Evolutionary conservation across 768 basidiomycete species (phyloP), one percentile per base, ranked within the genome.

Genomic region (Tulasnella sp.): DNA sequence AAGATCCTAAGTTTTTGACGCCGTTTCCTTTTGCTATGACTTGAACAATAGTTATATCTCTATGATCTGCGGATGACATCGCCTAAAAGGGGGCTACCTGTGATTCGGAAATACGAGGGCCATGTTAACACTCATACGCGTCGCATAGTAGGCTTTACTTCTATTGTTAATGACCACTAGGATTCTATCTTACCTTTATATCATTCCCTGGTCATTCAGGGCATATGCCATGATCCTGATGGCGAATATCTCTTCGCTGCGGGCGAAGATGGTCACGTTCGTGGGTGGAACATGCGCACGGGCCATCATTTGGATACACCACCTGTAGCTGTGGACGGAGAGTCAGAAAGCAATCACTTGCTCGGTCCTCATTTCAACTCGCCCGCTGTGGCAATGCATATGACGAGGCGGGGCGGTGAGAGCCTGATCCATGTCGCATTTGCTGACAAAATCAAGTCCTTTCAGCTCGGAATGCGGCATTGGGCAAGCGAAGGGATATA

Each of bases 211-310:
- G 47, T 19, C 9, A n/a, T n/a, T 2, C 19, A 61, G 61, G 41
- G 41, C 15, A 4, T 63, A 19, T 48, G 29, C n/a, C 42, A 49
- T 51, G 29, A 51, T 21, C 15, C 29, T 19, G 44, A 30, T 4
- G 42, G 56, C 3, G 56, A 62, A 9, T 63, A 63, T 26, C 29
- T 63, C 41, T 63, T 63, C 30, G 61, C 59, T 5, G 61, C 59
- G 4, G 61, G 61, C 19, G 62, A 63, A 23, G 61, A 63, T 27
- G 24, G 47, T 19, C 26, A 41, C 10, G 38, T 63, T 8, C 61
- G 61, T 23, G 45, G 47, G 29, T 63, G 61, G 61, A 63, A 60
- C 43, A 63, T 51, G 32, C 61, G 45, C 4, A 62, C 32, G 13
- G 61, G 61, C 9, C 27, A 49, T 34, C 42, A 11, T 8, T 51